These are phyloP conservation scores for Drechslerella stenobrocha DNA, from an alignment of 2,329 filamentous ascomycete genomes.

Conservation along the genomic window DNA sequence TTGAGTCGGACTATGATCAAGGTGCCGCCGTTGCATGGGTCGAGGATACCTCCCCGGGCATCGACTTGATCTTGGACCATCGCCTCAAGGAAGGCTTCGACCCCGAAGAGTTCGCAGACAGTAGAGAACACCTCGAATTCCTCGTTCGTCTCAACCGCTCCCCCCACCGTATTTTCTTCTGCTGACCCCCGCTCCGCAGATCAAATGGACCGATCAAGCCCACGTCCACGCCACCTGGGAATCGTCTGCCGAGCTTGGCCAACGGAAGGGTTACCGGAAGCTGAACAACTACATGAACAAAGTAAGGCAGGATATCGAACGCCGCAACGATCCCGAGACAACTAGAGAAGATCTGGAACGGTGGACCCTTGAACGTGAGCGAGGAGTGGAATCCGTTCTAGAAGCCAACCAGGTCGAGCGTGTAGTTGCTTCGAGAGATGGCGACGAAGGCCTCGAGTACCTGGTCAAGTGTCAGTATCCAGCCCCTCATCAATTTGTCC, in stretches of 20 bases:
- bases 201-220: conserved; percentile 97
- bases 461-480: conserved; percentile 76
- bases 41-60: conserved; percentile 67
- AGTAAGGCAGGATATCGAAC: conserved; percentile 75
- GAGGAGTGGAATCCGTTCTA: conserved; percentile 81
- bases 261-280: conserved; percentile 81
- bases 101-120: conserved; percentile 24
- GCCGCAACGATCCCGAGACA: conserved; percentile 77
- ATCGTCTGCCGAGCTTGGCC: conserved; percentile 70
- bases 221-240: conserved; percentile 98
- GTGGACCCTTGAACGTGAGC: conserved; percentile 92
- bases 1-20: conserved; percentile 56
- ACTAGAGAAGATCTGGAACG: conserved; percentile 63
- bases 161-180: neutral
- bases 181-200: conserved; percentile 60
- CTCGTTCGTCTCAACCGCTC: conserved; percentile 57
- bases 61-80: conserved; percentile 89
- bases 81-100: conserved; percentile 70
- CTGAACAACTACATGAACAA: conserved; percentile 95
- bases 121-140: conserved; percentile 80
- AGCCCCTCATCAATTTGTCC: conserved; percentile 44
- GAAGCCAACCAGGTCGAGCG: conserved; percentile 93
- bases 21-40: conserved; percentile 53
- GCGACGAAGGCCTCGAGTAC: conserved; percentile 82
- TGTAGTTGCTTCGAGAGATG: conserved; percentile 80